These are phyloP conservation scores for Schizophyllum commune DNA, from an alignment of 1,284 basidiomycete species.

Conservation along the genomic window DNA sequence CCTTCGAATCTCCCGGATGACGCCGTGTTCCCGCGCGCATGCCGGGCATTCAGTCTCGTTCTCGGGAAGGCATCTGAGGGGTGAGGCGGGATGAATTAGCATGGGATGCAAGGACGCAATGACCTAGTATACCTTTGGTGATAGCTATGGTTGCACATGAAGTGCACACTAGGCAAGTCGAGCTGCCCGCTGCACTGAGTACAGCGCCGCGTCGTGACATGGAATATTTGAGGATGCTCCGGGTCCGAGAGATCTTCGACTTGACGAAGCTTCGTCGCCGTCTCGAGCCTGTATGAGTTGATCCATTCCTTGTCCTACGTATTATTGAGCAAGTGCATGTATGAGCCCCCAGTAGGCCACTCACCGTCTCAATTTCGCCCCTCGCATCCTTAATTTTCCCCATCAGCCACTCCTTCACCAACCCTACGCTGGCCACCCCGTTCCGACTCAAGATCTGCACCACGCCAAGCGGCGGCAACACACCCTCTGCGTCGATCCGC, in stretches of 20 bases:
- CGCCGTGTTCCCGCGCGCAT: conserved; percentile 81
- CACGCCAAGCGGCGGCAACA: conserved; percentile 85
- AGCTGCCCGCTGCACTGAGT: conserved; percentile 82
- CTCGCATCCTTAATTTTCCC: conserved; percentile 65
- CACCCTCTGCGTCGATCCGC: conserved; percentile 69
- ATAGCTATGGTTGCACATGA: conserved; percentile 98
- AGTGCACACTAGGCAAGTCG: conserved; percentile 90
- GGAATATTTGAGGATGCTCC: conserved; percentile 80
- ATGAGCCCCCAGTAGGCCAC: conserved; percentile 20
- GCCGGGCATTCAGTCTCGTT: conserved; percentile 85
- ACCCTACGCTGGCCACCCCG: conserved; percentile 80
- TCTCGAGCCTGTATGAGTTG: conserved; percentile 81
- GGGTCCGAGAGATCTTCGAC: conserved; percentile 76
- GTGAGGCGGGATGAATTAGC: neutral
- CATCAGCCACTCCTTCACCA: conserved; percentile 87
- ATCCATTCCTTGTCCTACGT: conserved; percentile 77
- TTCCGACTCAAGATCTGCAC: conserved; percentile 86
- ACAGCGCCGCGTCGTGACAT: conserved; percentile 73
- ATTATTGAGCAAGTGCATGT: conserved; percentile 1
- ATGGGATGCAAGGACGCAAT: conserved; percentile 1
- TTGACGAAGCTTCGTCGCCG: conserved; percentile 73
- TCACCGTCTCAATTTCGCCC: conserved; percentile 73
- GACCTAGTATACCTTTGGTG: conserved; percentile 69
- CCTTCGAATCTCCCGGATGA: conserved; percentile 80
- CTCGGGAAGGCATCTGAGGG: conserved; percentile 68